These are phyloP conservation scores for Aspergillus bridgeri DNA, from an alignment of 495 filamentous ascomycete species.

Conservation along the genomic window DNA sequence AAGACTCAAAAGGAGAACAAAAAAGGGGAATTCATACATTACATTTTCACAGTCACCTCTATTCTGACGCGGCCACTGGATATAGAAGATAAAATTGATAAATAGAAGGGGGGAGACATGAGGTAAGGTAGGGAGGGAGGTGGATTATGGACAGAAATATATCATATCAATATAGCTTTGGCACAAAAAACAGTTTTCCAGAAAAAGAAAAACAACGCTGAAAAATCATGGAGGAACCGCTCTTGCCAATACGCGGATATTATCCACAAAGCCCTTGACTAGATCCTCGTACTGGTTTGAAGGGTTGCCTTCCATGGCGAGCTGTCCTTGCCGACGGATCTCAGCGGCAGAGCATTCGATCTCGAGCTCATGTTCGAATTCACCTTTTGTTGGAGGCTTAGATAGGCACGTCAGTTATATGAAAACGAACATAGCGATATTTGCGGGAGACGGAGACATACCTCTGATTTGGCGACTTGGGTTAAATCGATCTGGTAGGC, in stretches of 20 bases:
- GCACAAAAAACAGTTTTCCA: no score
- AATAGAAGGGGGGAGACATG: background rate
- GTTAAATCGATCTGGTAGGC: constrained; percentile 87
- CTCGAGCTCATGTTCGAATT: constrained; percentile 87
- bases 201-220: background rate
- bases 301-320: constrained; percentile 52
- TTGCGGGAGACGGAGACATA: constrained; percentile 38
- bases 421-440: background rate
- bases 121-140: no score
- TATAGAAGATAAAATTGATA: background rate
- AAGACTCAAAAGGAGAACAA: background rate
- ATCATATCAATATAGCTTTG: no score
- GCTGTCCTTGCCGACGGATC: constrained; percentile 65
- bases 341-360: constrained; percentile 70
- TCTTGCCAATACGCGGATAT: constrained; percentile 67
- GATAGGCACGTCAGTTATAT: constrained; percentile 12
- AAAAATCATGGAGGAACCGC: constrained; percentile 35
- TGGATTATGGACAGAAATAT: background rate
- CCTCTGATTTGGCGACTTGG: constrained; percentile 66
- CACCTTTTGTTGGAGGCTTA: constrained; percentile 39
- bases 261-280: constrained; percentile 80
- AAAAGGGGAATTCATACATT: background rate
- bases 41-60: background rate
- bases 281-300: constrained; percentile 66
- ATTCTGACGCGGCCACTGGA: background rate